These are phyloP conservation scores for Sporothrix curviconia DNA, from an alignment of 2,329 filamentous ascomycete species.

Conservation along the genomic window DNA sequence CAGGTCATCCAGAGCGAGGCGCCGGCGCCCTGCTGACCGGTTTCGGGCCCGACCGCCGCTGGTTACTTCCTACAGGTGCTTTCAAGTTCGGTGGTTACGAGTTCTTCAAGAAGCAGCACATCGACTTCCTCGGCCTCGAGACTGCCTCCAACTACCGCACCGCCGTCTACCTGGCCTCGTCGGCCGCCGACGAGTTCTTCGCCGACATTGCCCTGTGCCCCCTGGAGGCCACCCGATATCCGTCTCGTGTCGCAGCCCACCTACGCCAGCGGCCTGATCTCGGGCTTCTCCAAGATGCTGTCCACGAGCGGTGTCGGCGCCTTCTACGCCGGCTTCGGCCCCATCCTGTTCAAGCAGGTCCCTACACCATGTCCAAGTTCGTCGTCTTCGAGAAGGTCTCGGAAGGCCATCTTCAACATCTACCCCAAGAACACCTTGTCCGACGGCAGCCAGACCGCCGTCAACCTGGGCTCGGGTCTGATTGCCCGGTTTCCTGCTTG, in stretches of 20 bases:
- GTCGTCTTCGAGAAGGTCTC: slow-evolving; percentile 79
- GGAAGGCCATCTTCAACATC: slow-evolving; percentile 56
- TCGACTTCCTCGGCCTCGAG: slow-evolving; percentile 66
- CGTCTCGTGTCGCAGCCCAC: slow-evolving; percentile 74
- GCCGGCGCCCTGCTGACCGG: slow-evolving; percentile 71
- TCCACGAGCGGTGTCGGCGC: slow-evolving; percentile 67
- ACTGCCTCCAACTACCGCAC: slow-evolving; percentile 64
- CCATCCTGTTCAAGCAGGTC: slow-evolving; percentile 73
- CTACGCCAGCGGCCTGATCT: slow-evolving; percentile 65
- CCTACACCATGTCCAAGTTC: slow-evolving; percentile 86
- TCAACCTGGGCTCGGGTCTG: slow-evolving; percentile 50
- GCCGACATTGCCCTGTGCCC: slow-evolving; percentile 73
- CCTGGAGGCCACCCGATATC: slow-evolving; percentile 77
- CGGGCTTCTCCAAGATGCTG: slow-evolving; percentile 67
- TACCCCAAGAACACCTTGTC: slow-evolving; percentile 63
- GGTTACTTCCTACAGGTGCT: slow-evolving; percentile 80
- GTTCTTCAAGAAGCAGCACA: slow-evolving; percentile 80
- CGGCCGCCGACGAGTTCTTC: slow-evolving; percentile 53
- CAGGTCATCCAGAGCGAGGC: slow-evolving; percentile 69
- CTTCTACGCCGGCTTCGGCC: slow-evolving; percentile 79
- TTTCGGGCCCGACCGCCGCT: slow-evolving; percentile 67
- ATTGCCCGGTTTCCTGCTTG: slow-evolving; percentile 68
- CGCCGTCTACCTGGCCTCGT: slow-evolving; percentile 62
- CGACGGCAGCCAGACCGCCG: slow-evolving; percentile 58
- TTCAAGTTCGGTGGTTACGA: slow-evolving; percentile 87